Base-by-base conservation (phyloP, 2,329 filamentous ascomycete genomes). In the Fusarium pseudograminearum region DNA sequence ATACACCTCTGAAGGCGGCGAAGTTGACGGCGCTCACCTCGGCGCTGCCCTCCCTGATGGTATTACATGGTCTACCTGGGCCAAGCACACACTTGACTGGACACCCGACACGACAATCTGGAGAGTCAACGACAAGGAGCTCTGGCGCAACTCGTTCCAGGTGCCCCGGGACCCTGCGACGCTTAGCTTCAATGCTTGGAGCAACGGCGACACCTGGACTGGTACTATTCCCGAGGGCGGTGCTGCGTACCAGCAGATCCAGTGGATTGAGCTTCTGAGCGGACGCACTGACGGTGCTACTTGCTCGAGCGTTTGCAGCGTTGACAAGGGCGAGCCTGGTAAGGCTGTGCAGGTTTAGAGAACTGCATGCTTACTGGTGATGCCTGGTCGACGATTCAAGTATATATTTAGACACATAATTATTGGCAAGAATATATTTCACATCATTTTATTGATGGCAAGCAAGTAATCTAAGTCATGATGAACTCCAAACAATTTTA, bases 191-290 rank as follows among this genome's bases (percentile, higher is more conserved):
- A 89, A 89, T 70, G 81, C 86, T 52, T 90, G 87, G 87, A 86
- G 85, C 50, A 84, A 89, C 61, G 87, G 87, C 5, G 84, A 85
- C 5, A 76, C 78, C 30, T 90, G 87, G 87, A 84, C 84, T 7
- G 86, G 86, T 8, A 81, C 83, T 36, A 88, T 90, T 86, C 80
- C 74, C 1, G 77, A 80, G 11, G 81, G 80, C 2, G 80, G 79
- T 18, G 79, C 79, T 41, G 87, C 87, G 0, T 85, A 84, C 64
- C 79, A 89, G 68, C 84, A 89, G 70, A 81, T 89, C 15, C 84
- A 88, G 78, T 89, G 86, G 87, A 83, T 89, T 50, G 86, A 90
- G 74, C 78, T 89, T 70, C 79, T 86, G 16, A 87, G 84, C 56
- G 83, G 84, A 44, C 72, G 74, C 6, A 80, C 79, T 2, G 68